phyloP scores from a whole-genome alignment of 257 asterid species.

The Solanum lycopersicoides region DNA sequence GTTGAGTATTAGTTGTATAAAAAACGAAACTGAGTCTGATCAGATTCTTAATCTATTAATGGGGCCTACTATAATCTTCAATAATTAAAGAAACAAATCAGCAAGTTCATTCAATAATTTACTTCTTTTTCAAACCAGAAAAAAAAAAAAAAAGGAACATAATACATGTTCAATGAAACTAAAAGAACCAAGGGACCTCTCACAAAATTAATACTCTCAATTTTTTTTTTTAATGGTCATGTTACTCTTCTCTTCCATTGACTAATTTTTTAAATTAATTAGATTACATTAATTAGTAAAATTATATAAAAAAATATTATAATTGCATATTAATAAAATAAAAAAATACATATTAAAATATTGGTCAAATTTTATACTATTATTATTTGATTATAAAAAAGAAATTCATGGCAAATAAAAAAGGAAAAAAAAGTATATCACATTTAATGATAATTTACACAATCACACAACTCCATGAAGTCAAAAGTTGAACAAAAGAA shows the following conservation, averaged over 20 bases:
- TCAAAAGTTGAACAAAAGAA: not conserved
- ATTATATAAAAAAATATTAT: no score
- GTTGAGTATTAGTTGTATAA: not conserved
- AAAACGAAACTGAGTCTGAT: not conserved
- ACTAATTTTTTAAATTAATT: no score
- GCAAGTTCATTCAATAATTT: not conserved
- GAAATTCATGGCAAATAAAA: no score
- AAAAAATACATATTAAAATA: no score
- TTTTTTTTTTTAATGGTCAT: no score
- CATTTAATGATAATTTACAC: not conserved
- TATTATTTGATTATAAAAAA: no score
- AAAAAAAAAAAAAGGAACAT: not conserved
- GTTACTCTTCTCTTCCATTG: not conserved
- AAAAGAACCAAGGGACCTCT: not conserved
- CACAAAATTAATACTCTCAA: not conserved
- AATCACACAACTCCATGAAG: not conserved
- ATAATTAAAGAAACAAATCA: not conserved
- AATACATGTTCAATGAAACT: not conserved
- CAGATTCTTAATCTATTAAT: not conserved
- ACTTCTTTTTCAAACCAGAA: not conserved
- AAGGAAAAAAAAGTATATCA: not conserved
- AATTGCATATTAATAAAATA: no score
- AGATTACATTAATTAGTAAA: no score
- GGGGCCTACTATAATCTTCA: not conserved
- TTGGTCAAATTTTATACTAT: no score